Evolutionary conservation across 2,329 filamentous ascomycete species (phyloP), one percentile per base, ranked within the genome.

Genomic region (Aschersonia sp.): DNA sequence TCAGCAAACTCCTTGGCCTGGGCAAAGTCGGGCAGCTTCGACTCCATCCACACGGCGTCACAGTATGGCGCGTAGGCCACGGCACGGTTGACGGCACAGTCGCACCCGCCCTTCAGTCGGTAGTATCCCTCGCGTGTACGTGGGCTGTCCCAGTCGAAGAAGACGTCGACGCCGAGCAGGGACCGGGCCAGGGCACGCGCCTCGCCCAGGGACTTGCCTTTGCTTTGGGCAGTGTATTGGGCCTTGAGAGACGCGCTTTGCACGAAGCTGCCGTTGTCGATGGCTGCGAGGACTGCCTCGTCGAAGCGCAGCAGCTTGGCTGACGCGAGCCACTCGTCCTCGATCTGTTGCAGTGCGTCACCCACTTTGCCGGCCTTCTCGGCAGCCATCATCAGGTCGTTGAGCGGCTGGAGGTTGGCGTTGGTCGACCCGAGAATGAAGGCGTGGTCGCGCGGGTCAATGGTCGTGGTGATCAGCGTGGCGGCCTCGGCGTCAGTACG

Each of bases 31-130:
- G 92, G 92, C 55, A 95, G 74, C 72, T 95, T 96, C 71, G 84
- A 91, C 78, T 98, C 92, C 92, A 98, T 98, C 92, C 92, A 98
- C 67, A 98, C 94, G 64, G 94, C 81, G 61, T 97, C 91, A 53
- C 84, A 85, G 70, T 94, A 95, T 2, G 92, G 91, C 0, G 87
- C 91, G 62, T 94, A 97, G 5, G 91, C 88, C 50, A 94, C 71
- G 35, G 89, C 91, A 45, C 91, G 81, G 74, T 92, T 94, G 63
- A 97, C 73, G 51, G 89, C 89, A 65, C 86, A 94, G 65, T 89
- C 82, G 60, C 86, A 94, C 51, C 92, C 92, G 51, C 92, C 92
- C 67, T 87, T 77, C 63, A 96, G 84, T 52, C 92, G 77, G 74
- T 95, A 97, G 78, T 84, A 98, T 9, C 92, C 92, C 72, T 98